Percentiles rank a stretch among this genome's conserved stretches.
These are phyloP conservation scores for Pestalotiopsis sp. DNA, from an alignment of 2,329 filamentous ascomycete species.

Conservation along the genomic window DNA sequence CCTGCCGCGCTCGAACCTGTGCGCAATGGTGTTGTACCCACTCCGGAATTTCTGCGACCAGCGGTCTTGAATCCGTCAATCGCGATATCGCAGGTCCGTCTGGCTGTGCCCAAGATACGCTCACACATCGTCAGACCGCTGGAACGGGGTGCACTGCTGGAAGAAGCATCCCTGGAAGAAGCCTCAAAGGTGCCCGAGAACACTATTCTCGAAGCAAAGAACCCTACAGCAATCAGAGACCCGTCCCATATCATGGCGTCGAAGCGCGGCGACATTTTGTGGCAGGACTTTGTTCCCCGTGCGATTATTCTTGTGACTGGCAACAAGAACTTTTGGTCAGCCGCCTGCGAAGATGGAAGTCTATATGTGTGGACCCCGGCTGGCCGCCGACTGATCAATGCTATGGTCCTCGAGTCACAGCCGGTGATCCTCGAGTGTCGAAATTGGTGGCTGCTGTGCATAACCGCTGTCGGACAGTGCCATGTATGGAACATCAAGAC, in stretches of 20 bases:
- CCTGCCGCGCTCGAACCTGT: slow-evolving; percentile 68
- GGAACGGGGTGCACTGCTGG: slow-evolving; percentile 64
- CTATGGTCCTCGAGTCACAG: slow-evolving; percentile 86
- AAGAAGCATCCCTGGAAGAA: slow-evolving; percentile 58
- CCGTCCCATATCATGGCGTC: slow-evolving; percentile 83
- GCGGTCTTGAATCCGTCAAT: slow-evolving; percentile 84
- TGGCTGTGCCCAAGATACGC: slow-evolving; percentile 86
- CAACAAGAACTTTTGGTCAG: slow-evolving; percentile 89
- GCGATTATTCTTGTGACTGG: slow-evolving; percentile 89
- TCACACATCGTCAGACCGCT: slow-evolving; percentile 81
- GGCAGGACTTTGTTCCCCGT: slow-evolving; percentile 91
- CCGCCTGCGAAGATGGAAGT: slow-evolving; percentile 89
- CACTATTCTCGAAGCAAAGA: slow-evolving; percentile 84
- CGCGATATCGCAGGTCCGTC: slow-evolving; percentile 77
- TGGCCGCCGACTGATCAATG: slow-evolving; percentile 81
- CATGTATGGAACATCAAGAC: slow-evolving; percentile 93
- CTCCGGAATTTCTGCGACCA: slow-evolving; percentile 83
- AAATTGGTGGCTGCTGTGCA: slow-evolving; percentile 85
- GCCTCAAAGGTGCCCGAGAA: slow-evolving; percentile 68
- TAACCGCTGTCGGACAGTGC: slow-evolving; percentile 85
- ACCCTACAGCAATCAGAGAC: slow-evolving; percentile 76
- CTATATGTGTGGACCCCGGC: slow-evolving; percentile 92
- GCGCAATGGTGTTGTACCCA: slow-evolving; percentile 64
- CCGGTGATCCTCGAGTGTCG: slow-evolving; percentile 92
- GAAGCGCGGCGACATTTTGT: slow-evolving; percentile 78